Percentiles rank a stretch among this genome's conserved stretches.
phyloP scores from a whole-genome alignment of 306 rosid genomes.

The Acacia crassicarpa region DNA sequence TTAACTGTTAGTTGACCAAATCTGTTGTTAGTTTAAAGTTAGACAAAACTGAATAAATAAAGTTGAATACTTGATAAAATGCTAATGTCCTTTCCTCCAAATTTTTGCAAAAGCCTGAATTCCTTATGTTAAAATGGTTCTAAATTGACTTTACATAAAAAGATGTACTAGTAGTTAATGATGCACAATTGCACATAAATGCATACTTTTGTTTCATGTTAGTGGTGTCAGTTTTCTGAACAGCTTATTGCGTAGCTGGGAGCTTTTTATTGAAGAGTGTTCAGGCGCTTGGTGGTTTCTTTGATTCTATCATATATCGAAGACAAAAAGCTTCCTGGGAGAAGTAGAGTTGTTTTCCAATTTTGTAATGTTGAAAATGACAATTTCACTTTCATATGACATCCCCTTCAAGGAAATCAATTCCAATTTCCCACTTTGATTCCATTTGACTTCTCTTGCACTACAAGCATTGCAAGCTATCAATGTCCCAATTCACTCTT shows the following conservation, averaged over 20 bases:
- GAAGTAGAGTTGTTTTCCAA: background rate
- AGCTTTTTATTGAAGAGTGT: background rate
- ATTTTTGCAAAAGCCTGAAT: too few relatives aligned
- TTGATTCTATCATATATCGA: background rate
- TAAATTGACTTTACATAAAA: too few relatives aligned
- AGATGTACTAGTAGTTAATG: too few relatives aligned
- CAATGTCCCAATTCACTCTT: background rate
- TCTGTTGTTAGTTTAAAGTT: too few relatives aligned
- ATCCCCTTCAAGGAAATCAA: background rate
- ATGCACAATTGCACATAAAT: too few relatives aligned
- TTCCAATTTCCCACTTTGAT: background rate
- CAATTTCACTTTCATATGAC: constrained; percentile 2
- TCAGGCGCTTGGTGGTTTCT: background rate
- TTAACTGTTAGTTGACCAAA: too few relatives aligned
- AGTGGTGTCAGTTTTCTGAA: background rate
- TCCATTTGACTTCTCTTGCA: background rate
- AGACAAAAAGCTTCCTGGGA: background rate
- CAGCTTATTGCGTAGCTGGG: background rate
- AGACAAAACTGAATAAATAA: too few relatives aligned
- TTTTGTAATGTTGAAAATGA: constrained; percentile 18
- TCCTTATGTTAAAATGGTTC: too few relatives aligned
- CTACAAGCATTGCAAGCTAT: too few relatives aligned
- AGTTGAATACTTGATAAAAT: too few relatives aligned
- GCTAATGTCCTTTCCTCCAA: too few relatives aligned
- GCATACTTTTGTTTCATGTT: background rate